Conservation (phyloP, 2,329 filamentous ascomycete species). For the Aspergillus novoparasiticus region DNA sequence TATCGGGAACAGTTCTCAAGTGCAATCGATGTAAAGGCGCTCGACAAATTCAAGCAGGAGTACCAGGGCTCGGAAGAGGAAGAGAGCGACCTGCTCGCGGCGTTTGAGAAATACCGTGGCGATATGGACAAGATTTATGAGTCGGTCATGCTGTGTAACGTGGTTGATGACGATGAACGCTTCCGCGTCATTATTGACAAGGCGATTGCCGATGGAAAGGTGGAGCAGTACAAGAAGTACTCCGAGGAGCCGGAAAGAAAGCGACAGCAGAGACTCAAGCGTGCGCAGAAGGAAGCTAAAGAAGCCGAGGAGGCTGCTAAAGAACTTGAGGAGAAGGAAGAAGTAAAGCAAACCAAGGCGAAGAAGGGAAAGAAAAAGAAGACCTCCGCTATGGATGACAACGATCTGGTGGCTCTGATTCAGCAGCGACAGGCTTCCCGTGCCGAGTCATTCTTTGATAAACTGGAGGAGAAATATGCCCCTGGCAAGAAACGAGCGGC, state of each 20-base stretch:
- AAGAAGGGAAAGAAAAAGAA: constrained; percentile 16
- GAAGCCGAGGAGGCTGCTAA: constrained; percentile 77
- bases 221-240: constrained; percentile 69
- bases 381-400: constrained; percentile 36
- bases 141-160: constrained; percentile 81
- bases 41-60: constrained; percentile 71
- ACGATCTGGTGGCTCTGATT: constrained; percentile 71
- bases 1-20: constrained; percentile 83
- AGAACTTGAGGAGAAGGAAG: constrained; percentile 67
- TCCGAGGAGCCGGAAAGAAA: constrained; percentile 71
- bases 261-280: constrained; percentile 60
- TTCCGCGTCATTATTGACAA: constrained; percentile 80
- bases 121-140: constrained; percentile 78
- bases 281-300: constrained; percentile 66
- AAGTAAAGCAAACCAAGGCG: constrained; percentile 46
- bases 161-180: constrained; percentile 79
- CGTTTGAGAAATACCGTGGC: constrained; percentile 74
- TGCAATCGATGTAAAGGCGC: constrained; percentile 71
- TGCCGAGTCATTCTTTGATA: constrained; percentile 66
- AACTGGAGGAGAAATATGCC: constrained; percentile 76
- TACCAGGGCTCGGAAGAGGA: constrained; percentile 92
- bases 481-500: constrained; percentile 47
- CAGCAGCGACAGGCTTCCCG: constrained; percentile 68
- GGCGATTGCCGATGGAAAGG: constrained; percentile 71
- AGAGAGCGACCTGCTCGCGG: constrained; percentile 71